phyloP scores from a whole-genome alignment of 768 basidiomycete genomes.

The Suillus subaureus region DNA sequence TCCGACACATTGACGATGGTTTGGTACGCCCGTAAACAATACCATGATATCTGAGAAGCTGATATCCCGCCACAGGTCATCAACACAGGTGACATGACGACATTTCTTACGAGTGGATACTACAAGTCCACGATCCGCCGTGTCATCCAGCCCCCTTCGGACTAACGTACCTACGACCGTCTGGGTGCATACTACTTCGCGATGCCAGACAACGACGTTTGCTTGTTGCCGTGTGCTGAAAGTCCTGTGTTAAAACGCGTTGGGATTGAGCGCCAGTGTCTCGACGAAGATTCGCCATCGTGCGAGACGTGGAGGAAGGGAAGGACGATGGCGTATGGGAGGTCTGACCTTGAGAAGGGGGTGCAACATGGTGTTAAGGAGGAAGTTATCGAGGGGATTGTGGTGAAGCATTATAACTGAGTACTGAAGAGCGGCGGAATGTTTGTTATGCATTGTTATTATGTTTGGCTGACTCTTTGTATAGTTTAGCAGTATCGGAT shows the following conservation, averaged over 20 bases:
- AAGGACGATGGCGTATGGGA: slow-evolving; percentile 33
- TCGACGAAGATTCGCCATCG: slow-evolving; percentile 28
- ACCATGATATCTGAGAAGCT: not conserved
- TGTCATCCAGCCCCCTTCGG: slow-evolving; percentile 38
- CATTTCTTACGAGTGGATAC: slow-evolving; percentile 38
- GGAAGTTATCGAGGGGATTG: slow-evolving; percentile 33
- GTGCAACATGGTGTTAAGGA: slow-evolving; percentile 33
- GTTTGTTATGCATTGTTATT: not conserved
- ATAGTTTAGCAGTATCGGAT: too few species aligned
- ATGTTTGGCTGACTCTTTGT: not conserved
- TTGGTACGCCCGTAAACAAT: slow-evolving; percentile 25
- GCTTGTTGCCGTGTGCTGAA: slow-evolving; percentile 29
- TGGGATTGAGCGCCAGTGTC: slow-evolving; percentile 31
- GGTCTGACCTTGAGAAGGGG: slow-evolving; percentile 29
- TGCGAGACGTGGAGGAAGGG: slow-evolving; percentile 35
- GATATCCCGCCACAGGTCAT: slow-evolving; percentile 30
- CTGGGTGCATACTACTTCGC: slow-evolving; percentile 40
- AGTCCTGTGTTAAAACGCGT: slow-evolving; percentile 35
- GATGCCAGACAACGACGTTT: slow-evolving; percentile 33
- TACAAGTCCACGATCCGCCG: slow-evolving; percentile 41
- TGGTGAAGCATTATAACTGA: slow-evolving; percentile 35
- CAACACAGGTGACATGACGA: slow-evolving; percentile 38
- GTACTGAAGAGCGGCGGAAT: slow-evolving; percentile 12
- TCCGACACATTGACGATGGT: slow-evolving; percentile 38
- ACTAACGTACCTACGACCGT: slow-evolving; percentile 35